Evolutionary conservation across 2,329 filamentous ascomycete genomes (phyloP).

Genomic region (Cladosporium sp.): DNA sequence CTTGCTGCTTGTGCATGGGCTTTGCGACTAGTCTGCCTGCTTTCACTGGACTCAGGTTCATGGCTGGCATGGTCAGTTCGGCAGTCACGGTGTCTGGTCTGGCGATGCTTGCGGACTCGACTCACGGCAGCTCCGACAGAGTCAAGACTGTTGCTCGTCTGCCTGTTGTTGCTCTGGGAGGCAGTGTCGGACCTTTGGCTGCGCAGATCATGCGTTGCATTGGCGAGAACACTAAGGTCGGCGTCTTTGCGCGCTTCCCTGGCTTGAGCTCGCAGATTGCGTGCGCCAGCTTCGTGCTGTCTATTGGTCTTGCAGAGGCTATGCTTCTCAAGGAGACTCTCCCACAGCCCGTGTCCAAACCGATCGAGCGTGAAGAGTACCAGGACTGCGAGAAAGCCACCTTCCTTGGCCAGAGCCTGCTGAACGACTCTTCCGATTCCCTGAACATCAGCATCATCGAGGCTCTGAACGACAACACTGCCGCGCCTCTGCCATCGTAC

Average conservation of each 20-base stretch:
- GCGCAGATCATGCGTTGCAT: conserved; percentile 47
- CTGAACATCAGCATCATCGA: conserved; percentile 41
- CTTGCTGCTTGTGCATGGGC: conserved; percentile 51
- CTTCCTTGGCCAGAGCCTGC: conserved; percentile 42
- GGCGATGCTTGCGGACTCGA: conserved; percentile 50
- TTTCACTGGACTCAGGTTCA: conserved; percentile 48
- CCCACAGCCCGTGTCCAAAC: conserved; percentile 23
- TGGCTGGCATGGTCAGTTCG: conserved; percentile 48
- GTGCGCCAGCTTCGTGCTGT: conserved; percentile 45
- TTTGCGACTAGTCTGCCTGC: conserved; percentile 47
- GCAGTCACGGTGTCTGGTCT: conserved; percentile 48
- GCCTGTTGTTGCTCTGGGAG: conserved; percentile 49
- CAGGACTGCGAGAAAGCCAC: conserved; percentile 49
- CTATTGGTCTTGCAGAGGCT: conserved; percentile 44
- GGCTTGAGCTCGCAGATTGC: conserved; percentile 49
- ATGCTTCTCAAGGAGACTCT: conserved; percentile 44
- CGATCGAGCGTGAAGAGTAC: conserved; percentile 28
- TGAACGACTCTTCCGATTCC: conserved; percentile 38
- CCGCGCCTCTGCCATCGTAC: conserved; percentile 36
- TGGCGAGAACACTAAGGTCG: conserved; percentile 41
- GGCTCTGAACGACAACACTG: conserved; percentile 33
- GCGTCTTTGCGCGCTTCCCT: conserved; percentile 47
- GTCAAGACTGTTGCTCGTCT: conserved; percentile 47
- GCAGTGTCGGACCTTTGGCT: conserved; percentile 49
- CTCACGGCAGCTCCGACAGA: conserved; percentile 32